Evolutionary conservation across 176 grass and related monocot genomes (phyloP).

Genomic region (Canna indica): DNA sequence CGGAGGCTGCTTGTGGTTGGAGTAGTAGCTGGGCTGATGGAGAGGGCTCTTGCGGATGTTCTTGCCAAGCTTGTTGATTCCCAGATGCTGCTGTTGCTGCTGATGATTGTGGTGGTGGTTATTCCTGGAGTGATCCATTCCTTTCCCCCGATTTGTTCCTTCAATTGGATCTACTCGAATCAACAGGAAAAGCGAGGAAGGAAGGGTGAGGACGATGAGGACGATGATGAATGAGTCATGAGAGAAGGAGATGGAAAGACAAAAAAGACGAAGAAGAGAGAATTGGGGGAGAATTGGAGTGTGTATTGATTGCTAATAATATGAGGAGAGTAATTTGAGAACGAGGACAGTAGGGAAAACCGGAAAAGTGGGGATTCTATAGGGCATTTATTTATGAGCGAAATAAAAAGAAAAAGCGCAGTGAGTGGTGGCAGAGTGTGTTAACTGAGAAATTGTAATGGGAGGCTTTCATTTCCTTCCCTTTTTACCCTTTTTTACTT

Average conservation of each 20-base stretch:
- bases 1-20: constrained; percentile 25
- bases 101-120: constrained; percentile 21
- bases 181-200: not conserved
- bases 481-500: no score
- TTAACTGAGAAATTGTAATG: no score
- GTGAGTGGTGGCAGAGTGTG: no score
- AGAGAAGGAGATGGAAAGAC: not conserved
- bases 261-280: not conserved
- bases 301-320: no score
- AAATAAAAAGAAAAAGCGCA: no score
- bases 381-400: no score
- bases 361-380: no score
- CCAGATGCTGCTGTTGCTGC: constrained; percentile 49
- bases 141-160: not conserved
- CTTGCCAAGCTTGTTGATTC: constrained; percentile 75
- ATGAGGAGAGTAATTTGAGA: no score
- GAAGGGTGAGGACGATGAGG: not conserved
- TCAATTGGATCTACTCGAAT: not conserved
- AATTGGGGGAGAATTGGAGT: no score
- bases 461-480: no score
- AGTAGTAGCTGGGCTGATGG: not conserved
- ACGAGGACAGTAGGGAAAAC: no score
- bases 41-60: constrained; percentile 60
- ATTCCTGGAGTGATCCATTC: constrained; percentile 68
- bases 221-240: not conserved